Base-by-base conservation (phyloP, 2,329 filamentous ascomycete species). In the Endocalyx cinctus region DNA sequence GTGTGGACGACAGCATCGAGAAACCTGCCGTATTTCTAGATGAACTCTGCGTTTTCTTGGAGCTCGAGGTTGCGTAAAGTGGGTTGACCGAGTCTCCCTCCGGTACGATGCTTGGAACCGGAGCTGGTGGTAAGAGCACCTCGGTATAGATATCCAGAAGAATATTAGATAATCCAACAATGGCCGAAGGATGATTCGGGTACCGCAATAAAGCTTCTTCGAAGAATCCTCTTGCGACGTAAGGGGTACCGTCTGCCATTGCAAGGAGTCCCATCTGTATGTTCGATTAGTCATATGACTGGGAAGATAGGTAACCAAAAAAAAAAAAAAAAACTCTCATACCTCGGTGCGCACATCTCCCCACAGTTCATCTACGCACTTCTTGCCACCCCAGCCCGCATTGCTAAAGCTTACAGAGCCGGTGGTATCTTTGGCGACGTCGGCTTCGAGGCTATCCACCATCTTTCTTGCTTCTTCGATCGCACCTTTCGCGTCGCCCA, bases 321-420 rank as follows among this genome's bases (percentile, higher is more conserved):
- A n/a, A n/a, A n/a, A n/a, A n/a, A n/a, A n/a, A n/a, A n/a, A n/a
- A n/a, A n/a, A 16, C 29, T 11, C 17, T 62, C 79, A 68, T 67
- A 88, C 86, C 67, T 94, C 86, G 12, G 84, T 73, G 59, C 79
- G 85, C 1, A 94, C 74, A 58, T 97, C 89, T 18, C 76, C 88
- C 82, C 83, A 87, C 28, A 94, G 64, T 57, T 87, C 84, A 54
- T 94, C 87, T 5, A 88, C 75, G 50, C 84, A 87, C 64, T 85
- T 90, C 27, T 78, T 78, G 41, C 82, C 78, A 17, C 83, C 87
- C 87, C 87, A 96, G 8, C 79, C 79, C 14, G 75, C 71, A 27
- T 79, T 64, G 33, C 74, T 74, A 25, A 85, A 71, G 6, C 76
- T 72, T 29, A 75, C 70, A 12, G 74, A 74, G 22, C 75, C 82